Conservation (phyloP, 345 rosid species). For the Laguncularia racemosa region DNA sequence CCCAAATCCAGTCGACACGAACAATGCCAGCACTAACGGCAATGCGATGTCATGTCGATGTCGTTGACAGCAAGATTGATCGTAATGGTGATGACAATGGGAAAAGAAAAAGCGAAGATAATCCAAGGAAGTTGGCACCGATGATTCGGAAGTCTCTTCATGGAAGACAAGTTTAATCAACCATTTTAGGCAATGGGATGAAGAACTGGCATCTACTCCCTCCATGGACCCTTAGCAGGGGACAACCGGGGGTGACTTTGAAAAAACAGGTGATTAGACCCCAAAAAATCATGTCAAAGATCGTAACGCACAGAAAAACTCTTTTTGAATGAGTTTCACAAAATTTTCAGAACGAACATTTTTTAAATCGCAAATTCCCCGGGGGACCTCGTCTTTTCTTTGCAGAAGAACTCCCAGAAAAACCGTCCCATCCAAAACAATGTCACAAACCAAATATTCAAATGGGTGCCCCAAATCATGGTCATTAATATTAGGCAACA, state of each 20-base stretch:
- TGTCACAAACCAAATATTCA: constrained; percentile 73
- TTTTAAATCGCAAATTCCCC: constrained; percentile 74
- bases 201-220: constrained; percentile 46
- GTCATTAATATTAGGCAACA: background rate
- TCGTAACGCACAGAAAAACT: background rate
- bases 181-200: constrained; percentile 64
- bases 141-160: constrained; percentile 4
- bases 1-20: constrained; percentile 28
- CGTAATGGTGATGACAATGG: background rate
- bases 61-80: background rate
- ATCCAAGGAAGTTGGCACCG: background rate
- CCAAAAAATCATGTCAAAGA: background rate
- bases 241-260: constrained; percentile 71
- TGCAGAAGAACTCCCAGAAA: constrained; percentile 51
- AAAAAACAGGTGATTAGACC: constrained; percentile 50
- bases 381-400: constrained; percentile 90
- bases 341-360: constrained; percentile 59
- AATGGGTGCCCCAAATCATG: constrained; percentile 17
- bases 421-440: constrained; percentile 64
- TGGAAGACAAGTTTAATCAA: constrained; percentile 32
- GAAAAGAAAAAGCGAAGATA: background rate
- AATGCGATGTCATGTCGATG: background rate
- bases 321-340: background rate
- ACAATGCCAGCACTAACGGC: background rate
- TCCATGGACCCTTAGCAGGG: constrained; percentile 86